phyloP scores from a whole-genome alignment of 2,329 filamentous ascomycete genomes.

The Talaromyces sp. region DNA sequence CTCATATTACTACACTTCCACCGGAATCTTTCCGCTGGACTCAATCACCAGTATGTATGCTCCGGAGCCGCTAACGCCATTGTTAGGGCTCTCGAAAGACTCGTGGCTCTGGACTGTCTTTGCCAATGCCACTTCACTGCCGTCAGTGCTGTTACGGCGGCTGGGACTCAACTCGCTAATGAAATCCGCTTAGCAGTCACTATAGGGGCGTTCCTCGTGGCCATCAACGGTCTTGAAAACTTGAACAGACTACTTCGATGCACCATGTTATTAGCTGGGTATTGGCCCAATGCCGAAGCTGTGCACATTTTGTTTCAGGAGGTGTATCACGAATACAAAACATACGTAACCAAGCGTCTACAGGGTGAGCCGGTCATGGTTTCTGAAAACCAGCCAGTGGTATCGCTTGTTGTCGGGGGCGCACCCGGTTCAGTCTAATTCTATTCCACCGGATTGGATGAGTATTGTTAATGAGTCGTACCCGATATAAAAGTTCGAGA shows the following conservation, averaged over 20 bases:
- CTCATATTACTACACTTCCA: neutral
- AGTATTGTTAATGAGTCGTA: neutral
- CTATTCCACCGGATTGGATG: neutral
- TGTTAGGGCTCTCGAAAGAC: neutral
- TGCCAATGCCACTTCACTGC: slow-evolving; percentile 4
- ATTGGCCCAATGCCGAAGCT: slow-evolving; percentile 3
- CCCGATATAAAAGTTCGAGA: no score
- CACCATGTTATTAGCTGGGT: neutral
- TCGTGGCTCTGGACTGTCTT: neutral
- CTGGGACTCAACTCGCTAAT: slow-evolving; percentile 6
- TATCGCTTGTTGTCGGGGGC: neutral
- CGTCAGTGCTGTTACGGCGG: neutral
- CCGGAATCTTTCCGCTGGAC: neutral
- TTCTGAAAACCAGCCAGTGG: neutral
- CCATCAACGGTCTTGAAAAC: neutral
- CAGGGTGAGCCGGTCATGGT: neutral
- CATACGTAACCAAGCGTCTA: neutral
- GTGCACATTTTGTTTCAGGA: neutral
- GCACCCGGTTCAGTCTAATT: neutral
- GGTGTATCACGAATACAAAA: neutral
- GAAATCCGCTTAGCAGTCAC: neutral
- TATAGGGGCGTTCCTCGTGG: neutral
- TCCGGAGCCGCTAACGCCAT: slow-evolving; percentile 6
- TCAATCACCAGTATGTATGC: neutral
- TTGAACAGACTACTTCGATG: neutral